phyloP scores from a whole-genome alignment of 1,284 basidiomycete genomes.

The Cutaneotrichosporon sp. region DNA sequence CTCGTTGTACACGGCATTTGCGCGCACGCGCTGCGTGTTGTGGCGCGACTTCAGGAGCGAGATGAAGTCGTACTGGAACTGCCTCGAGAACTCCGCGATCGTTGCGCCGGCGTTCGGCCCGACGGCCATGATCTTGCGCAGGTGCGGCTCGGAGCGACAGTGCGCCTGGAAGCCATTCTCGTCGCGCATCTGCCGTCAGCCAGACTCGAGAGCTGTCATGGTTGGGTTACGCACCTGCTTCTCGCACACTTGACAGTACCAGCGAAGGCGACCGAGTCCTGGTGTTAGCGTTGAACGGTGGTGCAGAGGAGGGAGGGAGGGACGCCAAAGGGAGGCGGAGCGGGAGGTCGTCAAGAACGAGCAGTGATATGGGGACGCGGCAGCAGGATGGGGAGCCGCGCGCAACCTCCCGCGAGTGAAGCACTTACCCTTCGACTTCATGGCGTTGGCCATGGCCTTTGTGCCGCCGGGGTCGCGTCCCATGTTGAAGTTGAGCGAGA shows the following conservation, averaged over 20 bases:
- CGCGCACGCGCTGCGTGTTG: constrained; percentile 87
- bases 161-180: constrained; percentile 82
- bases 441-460: constrained; percentile 89
- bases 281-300: constrained; percentile 11
- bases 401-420: no score
- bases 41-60: constrained; percentile 72
- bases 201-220: no score
- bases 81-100: constrained; percentile 83
- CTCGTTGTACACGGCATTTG: constrained; percentile 97
- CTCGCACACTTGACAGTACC: constrained; percentile 96
- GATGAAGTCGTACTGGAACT: constrained; percentile 93
- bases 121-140: constrained; percentile 93
- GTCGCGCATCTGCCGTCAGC: constrained; percentile 65
- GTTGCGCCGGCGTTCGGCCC: constrained; percentile 89
- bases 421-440: constrained; percentile 79
- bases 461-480: constrained; percentile 69
- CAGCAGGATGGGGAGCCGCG: no score
- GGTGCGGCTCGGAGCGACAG: constrained; percentile 59
- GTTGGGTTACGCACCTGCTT: no score
- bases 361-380: no score
- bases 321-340: no score
- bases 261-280: constrained; percentile 82
- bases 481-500: constrained; percentile 36
- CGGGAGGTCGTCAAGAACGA: no score
- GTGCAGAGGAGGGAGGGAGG: neutral